phyloP scores from a whole-genome alignment of 2,329 filamentous ascomycete genomes.

The Alternaria infectoria region DNA sequence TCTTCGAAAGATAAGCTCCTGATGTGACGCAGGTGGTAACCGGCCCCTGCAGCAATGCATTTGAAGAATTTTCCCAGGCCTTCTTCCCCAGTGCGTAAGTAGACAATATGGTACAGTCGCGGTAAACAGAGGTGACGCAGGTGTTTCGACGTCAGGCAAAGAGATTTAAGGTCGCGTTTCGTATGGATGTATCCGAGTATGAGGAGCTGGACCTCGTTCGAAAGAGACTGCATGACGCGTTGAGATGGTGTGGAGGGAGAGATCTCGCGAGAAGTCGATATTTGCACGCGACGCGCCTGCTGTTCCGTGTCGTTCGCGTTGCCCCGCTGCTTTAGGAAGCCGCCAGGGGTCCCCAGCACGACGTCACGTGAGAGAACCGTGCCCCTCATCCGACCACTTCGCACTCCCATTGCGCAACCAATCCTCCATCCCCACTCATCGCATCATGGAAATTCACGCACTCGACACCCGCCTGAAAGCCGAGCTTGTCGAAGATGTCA shows the following conservation, averaged over 20 bases:
- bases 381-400: background rate
- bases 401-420: background rate
- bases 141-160: conserved; percentile 2
- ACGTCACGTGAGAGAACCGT: background rate
- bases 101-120: background rate
- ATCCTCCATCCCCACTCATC: background rate
- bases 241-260: background rate
- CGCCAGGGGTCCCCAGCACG: background rate
- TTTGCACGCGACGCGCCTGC: no score
- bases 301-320: background rate
- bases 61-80: background rate
- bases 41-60: background rate
- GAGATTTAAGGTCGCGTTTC: background rate
- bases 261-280: background rate
- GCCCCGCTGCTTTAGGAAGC: background rate
- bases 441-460: background rate
- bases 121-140: background rate
- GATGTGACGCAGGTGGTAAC: background rate
- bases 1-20: conserved; percentile 4
- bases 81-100: background rate
- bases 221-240: background rate
- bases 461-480: background rate
- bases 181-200: background rate
- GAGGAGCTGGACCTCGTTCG: background rate
- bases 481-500: background rate